A percentile compares a stretch with the other conserved stretches of the same genome.
These are phyloP conservation scores for Telopea speciosissima DNA, from an alignment of 177 flowering plant species.

Conservation along the genomic window DNA sequence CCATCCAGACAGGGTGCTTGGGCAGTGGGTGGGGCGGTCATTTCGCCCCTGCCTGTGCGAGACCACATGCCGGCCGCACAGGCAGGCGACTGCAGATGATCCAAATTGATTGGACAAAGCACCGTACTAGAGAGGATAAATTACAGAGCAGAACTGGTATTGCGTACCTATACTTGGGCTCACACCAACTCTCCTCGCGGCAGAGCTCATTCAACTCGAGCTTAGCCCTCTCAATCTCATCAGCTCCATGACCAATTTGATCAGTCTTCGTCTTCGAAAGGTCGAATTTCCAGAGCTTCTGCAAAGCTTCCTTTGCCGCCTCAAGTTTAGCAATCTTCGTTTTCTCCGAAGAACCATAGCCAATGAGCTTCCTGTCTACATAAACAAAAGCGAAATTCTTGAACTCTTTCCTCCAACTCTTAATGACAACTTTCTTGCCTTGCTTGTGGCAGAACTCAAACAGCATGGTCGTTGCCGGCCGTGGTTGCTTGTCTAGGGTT, in stretches of 20 bases:
- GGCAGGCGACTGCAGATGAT: no score
- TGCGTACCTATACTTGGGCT: slow-evolving; percentile 54
- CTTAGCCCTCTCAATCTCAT: slow-evolving; percentile 56
- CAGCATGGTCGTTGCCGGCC: slow-evolving; percentile 60
- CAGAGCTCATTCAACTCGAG: slow-evolving; percentile 65
- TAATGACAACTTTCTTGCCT: slow-evolving; percentile 50
- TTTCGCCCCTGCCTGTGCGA: no score
- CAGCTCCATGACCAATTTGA: slow-evolving; percentile 13
- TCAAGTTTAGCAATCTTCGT: slow-evolving; percentile 49
- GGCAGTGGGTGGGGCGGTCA: no score
- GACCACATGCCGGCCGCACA: no score
- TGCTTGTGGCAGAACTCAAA: slow-evolving; percentile 66
- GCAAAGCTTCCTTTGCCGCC: slow-evolving; percentile 62
- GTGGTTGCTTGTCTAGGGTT: slow-evolving; percentile 46
- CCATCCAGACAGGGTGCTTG: no score
- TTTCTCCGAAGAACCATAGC: slow-evolving; percentile 44
- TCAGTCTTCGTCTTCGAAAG: slow-evolving; percentile 2
- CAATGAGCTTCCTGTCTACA: slow-evolving; percentile 51
- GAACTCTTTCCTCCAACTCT: no score
- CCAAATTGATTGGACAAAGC: no score
- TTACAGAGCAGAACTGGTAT: not conserved
- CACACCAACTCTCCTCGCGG: slow-evolving; percentile 55
- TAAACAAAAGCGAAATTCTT: slow-evolving; percentile 43
- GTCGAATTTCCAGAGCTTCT: slow-evolving; percentile 10
- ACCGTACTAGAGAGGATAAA: no score